Evolutionary conservation across 768 basidiomycete species (phyloP).

Genomic region (Lyophyllum shimeji): DNA sequence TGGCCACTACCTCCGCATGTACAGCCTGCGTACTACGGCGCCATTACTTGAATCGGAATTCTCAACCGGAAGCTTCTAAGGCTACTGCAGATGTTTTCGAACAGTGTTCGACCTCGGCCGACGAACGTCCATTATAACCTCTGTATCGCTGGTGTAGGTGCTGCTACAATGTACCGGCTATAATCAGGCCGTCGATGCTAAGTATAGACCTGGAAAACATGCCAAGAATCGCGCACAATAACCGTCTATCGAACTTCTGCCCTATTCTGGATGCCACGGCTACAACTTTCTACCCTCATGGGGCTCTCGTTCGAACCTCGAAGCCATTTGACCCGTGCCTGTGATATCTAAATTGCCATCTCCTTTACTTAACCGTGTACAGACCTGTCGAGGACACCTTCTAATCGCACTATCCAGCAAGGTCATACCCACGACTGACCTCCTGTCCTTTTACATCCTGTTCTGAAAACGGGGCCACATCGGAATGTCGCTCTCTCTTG

Average conservation of each 20-base stretch:
- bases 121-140: not conserved
- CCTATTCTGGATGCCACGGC: not conserved
- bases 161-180: not conserved
- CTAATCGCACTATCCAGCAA: not conserved
- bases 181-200: not conserved
- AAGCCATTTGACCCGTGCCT: constrained; percentile 1
- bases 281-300: not conserved
- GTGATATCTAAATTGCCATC: not conserved
- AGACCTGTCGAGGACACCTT: not conserved
- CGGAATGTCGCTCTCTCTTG: not conserved
- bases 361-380: not conserved
- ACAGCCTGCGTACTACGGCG: constrained; percentile 67
- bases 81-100: not conserved
- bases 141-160: not conserved
- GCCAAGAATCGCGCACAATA: not conserved
- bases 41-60: constrained; percentile 36
- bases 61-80: not conserved
- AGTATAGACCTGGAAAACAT: not conserved
- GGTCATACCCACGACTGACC: constrained; percentile 3
- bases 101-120: not conserved
- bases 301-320: not conserved
- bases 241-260: not conserved
- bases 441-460: not conserved
- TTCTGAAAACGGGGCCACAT: not conserved
- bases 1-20: constrained; percentile 56